phyloP scores from a whole-genome alignment of 2,329 filamentous ascomycete species.

The Hymenoscyphus albidus region DNA sequence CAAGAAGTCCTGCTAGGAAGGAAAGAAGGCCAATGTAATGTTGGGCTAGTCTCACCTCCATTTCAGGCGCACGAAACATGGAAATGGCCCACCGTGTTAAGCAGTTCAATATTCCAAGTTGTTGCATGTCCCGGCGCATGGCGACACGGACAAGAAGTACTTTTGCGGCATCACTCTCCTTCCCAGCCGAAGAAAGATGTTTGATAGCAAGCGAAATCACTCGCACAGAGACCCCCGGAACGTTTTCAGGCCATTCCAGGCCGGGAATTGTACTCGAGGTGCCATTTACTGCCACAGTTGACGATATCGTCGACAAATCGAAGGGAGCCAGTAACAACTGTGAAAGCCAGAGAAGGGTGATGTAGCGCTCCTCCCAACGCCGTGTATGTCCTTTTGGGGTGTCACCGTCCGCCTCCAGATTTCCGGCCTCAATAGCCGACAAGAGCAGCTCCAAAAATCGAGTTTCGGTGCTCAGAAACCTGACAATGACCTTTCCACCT shows the following conservation, averaged over 20 bases:
- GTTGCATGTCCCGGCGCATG: constrained; percentile 86
- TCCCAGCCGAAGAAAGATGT: constrained; percentile 72
- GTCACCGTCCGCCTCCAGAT: constrained; percentile 13
- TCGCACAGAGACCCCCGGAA: constrained; percentile 68
- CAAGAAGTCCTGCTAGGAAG: constrained; percentile 71
- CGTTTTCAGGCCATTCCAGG: constrained; percentile 52
- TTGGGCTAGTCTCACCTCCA: constrained; percentile 55
- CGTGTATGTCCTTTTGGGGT: constrained; percentile 38
- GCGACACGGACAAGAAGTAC: constrained; percentile 74
- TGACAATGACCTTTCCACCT: constrained; percentile 85
- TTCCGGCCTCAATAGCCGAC: constrained; percentile 61
- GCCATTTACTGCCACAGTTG: constrained; percentile 47
- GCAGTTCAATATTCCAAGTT: constrained; percentile 62
- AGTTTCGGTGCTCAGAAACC: constrained; percentile 88
- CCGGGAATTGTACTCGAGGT: constrained; percentile 42
- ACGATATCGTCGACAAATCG: constrained; percentile 81
- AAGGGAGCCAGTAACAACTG: constrained; percentile 84
- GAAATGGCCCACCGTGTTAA: constrained; percentile 69
- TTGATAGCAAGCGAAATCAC: constrained; percentile 67
- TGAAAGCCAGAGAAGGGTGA: constrained; percentile 83
- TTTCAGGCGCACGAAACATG: constrained; percentile 48
- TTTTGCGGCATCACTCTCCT: constrained; percentile 86
- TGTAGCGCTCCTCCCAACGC: constrained; percentile 85
- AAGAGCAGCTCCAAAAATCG: constrained; percentile 79
- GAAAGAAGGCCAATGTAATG: constrained; percentile 74